Evolutionary conservation across 2,329 filamentous ascomycete species (phyloP).

Genomic region (Botrytis pseudocinerea): DNA sequence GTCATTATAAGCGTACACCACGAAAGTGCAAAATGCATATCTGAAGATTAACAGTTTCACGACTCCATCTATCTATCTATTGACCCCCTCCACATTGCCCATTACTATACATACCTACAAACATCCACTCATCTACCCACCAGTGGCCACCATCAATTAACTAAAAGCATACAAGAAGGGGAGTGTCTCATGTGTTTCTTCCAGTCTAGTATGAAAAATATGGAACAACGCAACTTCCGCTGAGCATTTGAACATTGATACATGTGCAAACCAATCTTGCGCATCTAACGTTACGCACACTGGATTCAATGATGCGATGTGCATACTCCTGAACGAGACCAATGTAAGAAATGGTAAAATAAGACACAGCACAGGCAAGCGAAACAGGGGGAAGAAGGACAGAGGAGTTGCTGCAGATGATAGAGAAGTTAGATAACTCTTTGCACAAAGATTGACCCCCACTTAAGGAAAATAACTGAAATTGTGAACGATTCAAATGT

Average conservation of each 20-base stretch:
- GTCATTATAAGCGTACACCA: neutral
- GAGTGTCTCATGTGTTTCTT: no score
- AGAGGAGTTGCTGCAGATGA: neutral
- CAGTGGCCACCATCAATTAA: neutral
- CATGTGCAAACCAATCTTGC: neutral
- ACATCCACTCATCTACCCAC: neutral
- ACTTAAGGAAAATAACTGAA: neutral
- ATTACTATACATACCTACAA: neutral
- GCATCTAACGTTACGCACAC: neutral
- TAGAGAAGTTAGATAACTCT: neutral
- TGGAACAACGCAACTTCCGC: neutral
- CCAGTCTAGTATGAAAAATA: neutral
- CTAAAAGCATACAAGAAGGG: neutral
- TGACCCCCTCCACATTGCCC: neutral
- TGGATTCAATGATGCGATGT: neutral
- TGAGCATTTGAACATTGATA: neutral
- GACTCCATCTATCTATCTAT: neutral
- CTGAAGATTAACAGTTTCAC: neutral
- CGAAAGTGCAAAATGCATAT: neutral
- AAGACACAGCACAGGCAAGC: neutral
- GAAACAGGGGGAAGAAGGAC: neutral
- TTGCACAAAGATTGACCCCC: neutral
- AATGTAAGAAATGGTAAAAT: neutral
- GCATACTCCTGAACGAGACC: neutral
- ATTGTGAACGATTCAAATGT: neutral